Evolutionary conservation across 176 grass and related monocot species (phyloP), one percentile per base, ranked within the genome.

Genomic region (Eragrostis curvula): DNA sequence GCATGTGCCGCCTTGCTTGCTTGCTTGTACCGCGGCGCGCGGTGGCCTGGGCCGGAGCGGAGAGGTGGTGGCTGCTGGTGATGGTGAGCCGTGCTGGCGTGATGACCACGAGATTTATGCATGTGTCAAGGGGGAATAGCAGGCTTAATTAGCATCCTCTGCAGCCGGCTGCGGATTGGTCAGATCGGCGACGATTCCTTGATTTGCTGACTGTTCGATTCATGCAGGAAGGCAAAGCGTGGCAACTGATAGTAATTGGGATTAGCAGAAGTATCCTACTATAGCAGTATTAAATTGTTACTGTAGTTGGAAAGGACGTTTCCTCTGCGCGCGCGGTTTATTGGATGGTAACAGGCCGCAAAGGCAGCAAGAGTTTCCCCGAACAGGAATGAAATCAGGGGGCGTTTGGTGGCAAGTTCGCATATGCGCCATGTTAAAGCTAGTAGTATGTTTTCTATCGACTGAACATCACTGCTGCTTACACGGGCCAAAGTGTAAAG

Each of bases 1-100:
- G 73, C 86, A 80, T 86, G 68, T 86, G 76, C 74, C 28, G 51
- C 3, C n/a, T n/a, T n/a, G n/a, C n/a, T n/a, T n/a, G n/a, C n/a
- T n/a, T n/a, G n/a, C 52, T 66, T 50, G 64, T 66, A 72, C 70
- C 24, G 32, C 36, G 50, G 66, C 24, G 14, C n/a, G n/a, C 9
- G 21, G 73, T 23, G 21, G 30, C 40, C 16, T 66, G 71, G 81
- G 8, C 48, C 32, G 67, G 49, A 3, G 32, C 2, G 32, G 32
- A n/a, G n/a, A n/a, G n/a, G n/a, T n/a, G n/a, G n/a, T n/a, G n/a
- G n/a, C n/a, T n/a, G n/a, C 32, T 36, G 52, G 21, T 27, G 52
- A 20, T 18, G 61, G 30, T 36, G 53, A 89, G 17, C 9, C 10
- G 7, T 20, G 51, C n/a, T n/a, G n/a, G n/a, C 70, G 46, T 46